Evolutionary conservation across 768 basidiomycete species (phyloP).

Genomic region (Mycena haematopus): DNA sequence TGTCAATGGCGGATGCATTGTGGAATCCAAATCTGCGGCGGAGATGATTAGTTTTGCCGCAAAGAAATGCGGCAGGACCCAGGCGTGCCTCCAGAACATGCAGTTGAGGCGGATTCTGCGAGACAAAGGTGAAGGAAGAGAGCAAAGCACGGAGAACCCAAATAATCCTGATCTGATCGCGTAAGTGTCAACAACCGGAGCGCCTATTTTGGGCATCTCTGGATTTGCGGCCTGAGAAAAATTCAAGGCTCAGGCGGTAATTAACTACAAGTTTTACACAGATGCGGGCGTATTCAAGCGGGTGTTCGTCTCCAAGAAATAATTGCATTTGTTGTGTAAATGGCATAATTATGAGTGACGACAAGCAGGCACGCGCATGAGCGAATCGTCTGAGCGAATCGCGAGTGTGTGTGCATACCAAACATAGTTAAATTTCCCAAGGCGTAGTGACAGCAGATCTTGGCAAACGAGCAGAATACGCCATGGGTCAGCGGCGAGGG

Average conservation of each 20-base stretch:
- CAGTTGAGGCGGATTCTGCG: constrained; percentile 29
- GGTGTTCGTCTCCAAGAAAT: no score
- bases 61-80: constrained; percentile 21
- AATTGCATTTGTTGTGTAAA: no score
- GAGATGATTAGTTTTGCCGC: constrained; percentile 37
- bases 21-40: constrained; percentile 84
- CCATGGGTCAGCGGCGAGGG: no score
- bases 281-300: no score
- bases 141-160: constrained; percentile 8
- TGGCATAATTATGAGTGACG: no score
- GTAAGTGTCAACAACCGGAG: constrained; percentile 13
- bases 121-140: constrained; percentile 7
- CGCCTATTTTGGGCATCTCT: constrained; percentile 11
- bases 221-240: not conserved
- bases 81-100: constrained; percentile 61
- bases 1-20: constrained; percentile 89
- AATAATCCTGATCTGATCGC: constrained; percentile 15
- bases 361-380: no score
- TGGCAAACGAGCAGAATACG: no score
- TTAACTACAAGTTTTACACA: no score
- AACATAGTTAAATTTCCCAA: no score
- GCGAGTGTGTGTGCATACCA: no score
- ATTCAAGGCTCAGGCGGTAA: not conserved
- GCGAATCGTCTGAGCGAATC: no score
- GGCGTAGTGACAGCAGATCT: no score